Percentiles rank a stretch among this genome's conserved stretches.
Conservation (phyloP, 2,329 filamentous ascomycete species). For the Neocucurbitaria cava region DNA sequence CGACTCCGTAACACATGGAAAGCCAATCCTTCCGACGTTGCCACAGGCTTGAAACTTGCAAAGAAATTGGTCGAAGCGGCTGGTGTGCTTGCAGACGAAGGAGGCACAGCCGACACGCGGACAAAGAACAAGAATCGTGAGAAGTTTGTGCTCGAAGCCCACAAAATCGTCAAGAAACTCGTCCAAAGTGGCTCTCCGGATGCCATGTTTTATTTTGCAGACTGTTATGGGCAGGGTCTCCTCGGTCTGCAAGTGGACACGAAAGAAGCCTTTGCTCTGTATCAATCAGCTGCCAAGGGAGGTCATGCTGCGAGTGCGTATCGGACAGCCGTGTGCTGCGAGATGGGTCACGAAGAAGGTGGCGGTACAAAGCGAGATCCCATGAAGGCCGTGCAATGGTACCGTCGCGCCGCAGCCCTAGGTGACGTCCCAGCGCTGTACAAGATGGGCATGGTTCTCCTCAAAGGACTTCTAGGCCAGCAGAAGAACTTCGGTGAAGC, state of each 20-base stretch:
- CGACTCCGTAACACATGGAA: conserved; percentile 73
- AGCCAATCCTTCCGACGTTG: conserved; percentile 74
- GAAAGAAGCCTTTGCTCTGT: conserved; percentile 91
- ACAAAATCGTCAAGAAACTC: conserved; percentile 92
- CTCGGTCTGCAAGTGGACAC: conserved; percentile 82
- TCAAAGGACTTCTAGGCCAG: conserved; percentile 94
- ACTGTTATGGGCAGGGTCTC: conserved; percentile 82
- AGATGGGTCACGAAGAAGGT: conserved; percentile 92
- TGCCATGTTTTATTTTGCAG: conserved; percentile 92
- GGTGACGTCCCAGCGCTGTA: conserved; percentile 97
- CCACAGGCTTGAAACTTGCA: conserved; percentile 74
- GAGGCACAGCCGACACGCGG: conserved; percentile 72
- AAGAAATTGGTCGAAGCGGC: conserved; percentile 88
- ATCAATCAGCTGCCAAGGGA: conserved; percentile 90
- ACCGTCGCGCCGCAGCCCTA: conserved; percentile 87
- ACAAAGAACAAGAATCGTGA: conserved; percentile 73
- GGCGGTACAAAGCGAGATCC: conserved; percentile 92
- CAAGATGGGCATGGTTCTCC: conserved; percentile 94
- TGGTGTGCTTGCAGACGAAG: conserved; percentile 77
- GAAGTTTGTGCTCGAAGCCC: conserved; percentile 81
- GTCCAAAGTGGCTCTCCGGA: conserved; percentile 75
- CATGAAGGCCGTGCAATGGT: conserved; percentile 96
- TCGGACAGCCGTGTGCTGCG: conserved; percentile 94
- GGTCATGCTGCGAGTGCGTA: conserved; percentile 89
- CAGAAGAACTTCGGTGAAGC: conserved; percentile 82